Evolutionary conservation across 345 rosid species (phyloP).

Genomic region (Citrus medica): DNA sequence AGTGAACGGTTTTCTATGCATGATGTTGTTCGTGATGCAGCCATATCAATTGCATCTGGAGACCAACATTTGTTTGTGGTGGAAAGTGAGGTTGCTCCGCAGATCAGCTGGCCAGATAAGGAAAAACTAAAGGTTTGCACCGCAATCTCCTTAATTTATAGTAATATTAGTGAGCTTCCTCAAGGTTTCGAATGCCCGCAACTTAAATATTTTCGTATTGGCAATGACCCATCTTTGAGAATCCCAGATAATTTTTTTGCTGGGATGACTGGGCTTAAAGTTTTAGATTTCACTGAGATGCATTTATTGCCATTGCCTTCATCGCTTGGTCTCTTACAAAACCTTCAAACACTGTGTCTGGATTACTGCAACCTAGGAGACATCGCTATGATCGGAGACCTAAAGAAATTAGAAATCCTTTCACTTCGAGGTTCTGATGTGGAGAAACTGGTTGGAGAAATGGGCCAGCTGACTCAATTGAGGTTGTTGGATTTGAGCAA

Average conservation of each 20-base stretch:
- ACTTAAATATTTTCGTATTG: background rate
- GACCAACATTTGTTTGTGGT: background rate
- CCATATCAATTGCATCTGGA: background rate
- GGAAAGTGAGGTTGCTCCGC: background rate
- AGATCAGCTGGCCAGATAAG: background rate
- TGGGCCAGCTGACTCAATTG: conserved; percentile 9
- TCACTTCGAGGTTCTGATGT: background rate
- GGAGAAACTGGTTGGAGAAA: background rate
- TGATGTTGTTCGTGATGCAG: conserved; percentile 13
- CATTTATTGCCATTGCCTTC: background rate
- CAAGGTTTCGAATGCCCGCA: background rate
- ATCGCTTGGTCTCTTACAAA: background rate
- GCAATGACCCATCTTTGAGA: background rate
- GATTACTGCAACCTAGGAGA: background rate
- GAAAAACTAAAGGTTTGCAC: background rate
- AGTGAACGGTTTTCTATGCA: background rate
- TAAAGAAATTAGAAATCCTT: background rate
- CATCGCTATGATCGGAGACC: background rate
- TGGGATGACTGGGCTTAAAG: background rate
- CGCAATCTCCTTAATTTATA: background rate
- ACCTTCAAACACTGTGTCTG: background rate
- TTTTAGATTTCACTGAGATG: background rate
- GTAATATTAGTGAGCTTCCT: background rate
- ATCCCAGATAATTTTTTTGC: background rate
- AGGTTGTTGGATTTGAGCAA: background rate